These are phyloP conservation scores for Penstemon newberryi DNA, from an alignment of 257 asterid genomes.

Conservation along the genomic window DNA sequence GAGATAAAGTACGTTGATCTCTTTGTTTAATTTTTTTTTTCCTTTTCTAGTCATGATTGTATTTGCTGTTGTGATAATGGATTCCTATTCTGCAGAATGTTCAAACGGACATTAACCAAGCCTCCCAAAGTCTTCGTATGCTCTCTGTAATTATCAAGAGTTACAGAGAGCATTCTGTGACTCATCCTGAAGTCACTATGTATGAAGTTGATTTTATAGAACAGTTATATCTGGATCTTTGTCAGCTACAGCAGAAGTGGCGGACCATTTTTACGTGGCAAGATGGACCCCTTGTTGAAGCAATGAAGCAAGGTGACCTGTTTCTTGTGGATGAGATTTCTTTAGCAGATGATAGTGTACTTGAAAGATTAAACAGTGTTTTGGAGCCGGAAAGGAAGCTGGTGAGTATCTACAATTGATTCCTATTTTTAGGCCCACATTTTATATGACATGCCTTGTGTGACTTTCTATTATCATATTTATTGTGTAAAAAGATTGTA, in stretches of 20 bases:
- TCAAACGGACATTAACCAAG: constrained; percentile 72
- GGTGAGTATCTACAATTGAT: constrained; percentile 45
- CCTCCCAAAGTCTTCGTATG: constrained; percentile 47
- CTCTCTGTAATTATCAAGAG: constrained; percentile 47
- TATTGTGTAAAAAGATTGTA: constrained; percentile 1
- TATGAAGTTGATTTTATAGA: constrained; percentile 46
- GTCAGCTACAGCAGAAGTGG: constrained; percentile 72
- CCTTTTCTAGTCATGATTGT: constrained; percentile 21
- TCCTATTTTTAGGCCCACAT: background rate
- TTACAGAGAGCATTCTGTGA: constrained; percentile 45
- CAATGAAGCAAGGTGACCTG: constrained; percentile 83
- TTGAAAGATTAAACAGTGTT: constrained; percentile 93
- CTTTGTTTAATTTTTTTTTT: background rate
- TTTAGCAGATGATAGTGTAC: constrained; percentile 98
- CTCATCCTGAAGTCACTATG: constrained; percentile 57
- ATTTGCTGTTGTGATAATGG: constrained; percentile 14
- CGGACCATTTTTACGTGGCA: constrained; percentile 84
- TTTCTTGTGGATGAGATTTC: constrained; percentile 95
- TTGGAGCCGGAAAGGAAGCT: constrained; percentile 93
- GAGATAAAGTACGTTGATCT: constrained; percentile 55
- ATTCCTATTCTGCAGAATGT: constrained; percentile 52
- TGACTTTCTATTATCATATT: background rate
- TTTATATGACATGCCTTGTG: background rate
- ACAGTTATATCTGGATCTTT: constrained; percentile 39
- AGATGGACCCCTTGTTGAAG: constrained; percentile 97